Base-by-base conservation (phyloP, 495 filamentous ascomycete genomes). In the Aspergillus coremiiformis region DNA sequence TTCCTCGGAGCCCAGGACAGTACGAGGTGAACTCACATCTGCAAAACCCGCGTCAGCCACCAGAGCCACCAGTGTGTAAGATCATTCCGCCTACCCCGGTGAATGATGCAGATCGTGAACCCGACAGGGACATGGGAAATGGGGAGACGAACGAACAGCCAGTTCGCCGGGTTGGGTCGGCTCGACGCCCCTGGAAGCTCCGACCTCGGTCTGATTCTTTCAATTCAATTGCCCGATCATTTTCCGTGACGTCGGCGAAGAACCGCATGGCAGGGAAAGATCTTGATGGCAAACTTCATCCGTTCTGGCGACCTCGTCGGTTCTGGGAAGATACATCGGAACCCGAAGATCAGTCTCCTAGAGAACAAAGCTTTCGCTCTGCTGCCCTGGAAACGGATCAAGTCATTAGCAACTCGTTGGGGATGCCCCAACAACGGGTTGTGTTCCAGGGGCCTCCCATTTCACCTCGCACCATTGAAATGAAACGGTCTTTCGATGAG, bases 231-330 rank as follows among this genome's bases (percentile, higher is more conserved):
- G 57, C 65, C 0, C 66, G 72, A 6, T 70, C 75, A 4, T 57
- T 80, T 20, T 76, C 71, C 5, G 63, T 77, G 44, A 71, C 64
- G 21, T 68, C 73, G 11, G 67, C 69, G 2, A 66, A 68, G 48
- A 77, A 81, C 22, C 69, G 72, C 14, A 74, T 64, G 48, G 63
- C 67, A 2, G 70, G 66, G 22, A 61, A 74, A 15, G 66, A 69
- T 24, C 73, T 72, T 49, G 71, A 78, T 30, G 76, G 74, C 45
- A 81, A 77, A 43, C 71, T 91, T 5, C 85, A 93, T 60, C 88
- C 89, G 1, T 85, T 86, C 66, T 95, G 90, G 90, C 78, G 82
- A 22, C 88, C 90, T 4, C 80, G 79, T 21, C 73, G 81, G 21
- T 88, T 87, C 62, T 86, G 81, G 76, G 84, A 87, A 24, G 81